phyloP scores from a whole-genome alignment of 2,329 filamentous ascomycete species.

The Zopfia rhizophila region DNA sequence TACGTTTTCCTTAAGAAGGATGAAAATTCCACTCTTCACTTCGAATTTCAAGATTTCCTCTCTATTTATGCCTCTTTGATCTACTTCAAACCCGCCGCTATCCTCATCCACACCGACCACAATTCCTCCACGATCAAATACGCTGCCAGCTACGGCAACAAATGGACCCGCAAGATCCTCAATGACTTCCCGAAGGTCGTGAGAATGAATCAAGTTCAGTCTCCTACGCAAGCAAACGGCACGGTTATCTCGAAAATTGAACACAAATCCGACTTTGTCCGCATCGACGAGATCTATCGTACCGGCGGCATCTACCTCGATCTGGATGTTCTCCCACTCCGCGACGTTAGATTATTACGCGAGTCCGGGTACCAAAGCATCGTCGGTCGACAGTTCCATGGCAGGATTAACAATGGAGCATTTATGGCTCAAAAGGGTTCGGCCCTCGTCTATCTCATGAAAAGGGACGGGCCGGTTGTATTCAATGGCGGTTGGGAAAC shows the following conservation, averaged over 20 bases:
- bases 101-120: slow-evolving; percentile 37
- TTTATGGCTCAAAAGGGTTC: slow-evolving; percentile 27
- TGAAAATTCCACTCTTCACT: slow-evolving; percentile 17
- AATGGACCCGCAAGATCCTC: slow-evolving; percentile 31
- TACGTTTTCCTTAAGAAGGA: slow-evolving; percentile 29
- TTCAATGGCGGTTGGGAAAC: slow-evolving; percentile 29
- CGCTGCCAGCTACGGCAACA: slow-evolving; percentile 18
- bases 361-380: slow-evolving; percentile 26
- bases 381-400: slow-evolving; percentile 27
- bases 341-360: slow-evolving; percentile 20
- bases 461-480: slow-evolving; percentile 25
- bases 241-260: slow-evolving; percentile 22
- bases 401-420: slow-evolving; percentile 35
- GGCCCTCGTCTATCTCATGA: slow-evolving; percentile 29
- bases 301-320: slow-evolving; percentile 32
- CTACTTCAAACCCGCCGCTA: slow-evolving; percentile 25
- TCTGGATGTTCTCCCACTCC: slow-evolving; percentile 28
- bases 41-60: slow-evolving; percentile 25
- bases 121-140: slow-evolving; percentile 22
- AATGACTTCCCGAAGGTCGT: slow-evolving; percentile 25
- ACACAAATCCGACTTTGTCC: slow-evolving; percentile 34
- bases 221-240: slow-evolving; percentile 20
- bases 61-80: slow-evolving; percentile 25
- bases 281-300: slow-evolving; percentile 25
- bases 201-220: slow-evolving; percentile 18